phyloP scores from a whole-genome alignment of 495 filamentous ascomycete species.

The Aspergillus sclerotioniger region DNA sequence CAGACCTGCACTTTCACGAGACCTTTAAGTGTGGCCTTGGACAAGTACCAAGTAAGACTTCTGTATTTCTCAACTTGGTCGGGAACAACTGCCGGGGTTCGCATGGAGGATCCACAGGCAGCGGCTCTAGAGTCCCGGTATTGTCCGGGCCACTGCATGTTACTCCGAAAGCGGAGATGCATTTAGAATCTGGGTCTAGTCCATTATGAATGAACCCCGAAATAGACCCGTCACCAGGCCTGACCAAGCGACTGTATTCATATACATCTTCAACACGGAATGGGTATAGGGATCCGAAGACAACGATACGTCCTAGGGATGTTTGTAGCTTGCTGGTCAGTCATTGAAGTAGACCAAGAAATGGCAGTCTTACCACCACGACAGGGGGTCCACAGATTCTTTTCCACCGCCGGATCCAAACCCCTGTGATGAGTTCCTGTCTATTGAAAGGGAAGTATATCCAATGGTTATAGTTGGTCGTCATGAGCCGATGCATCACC shows the following conservation, averaged over 20 bases:
- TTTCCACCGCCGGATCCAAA: conserved; percentile 12
- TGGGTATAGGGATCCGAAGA: conserved; percentile 11
- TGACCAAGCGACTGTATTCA: conserved; percentile 11
- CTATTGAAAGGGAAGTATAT: conserved; percentile 14
- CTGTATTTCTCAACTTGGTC: no score
- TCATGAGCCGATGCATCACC: conserved; percentile 9
- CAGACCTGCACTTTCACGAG: conserved; percentile 14
- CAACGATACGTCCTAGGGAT: conserved; percentile 13
- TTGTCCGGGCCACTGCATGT: conserved; percentile 8
- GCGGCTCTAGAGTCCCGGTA: not conserved
- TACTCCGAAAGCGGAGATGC: conserved; percentile 10
- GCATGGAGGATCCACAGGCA: not conserved
- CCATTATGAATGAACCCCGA: conserved; percentile 15
- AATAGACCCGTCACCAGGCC: conserved; percentile 9
- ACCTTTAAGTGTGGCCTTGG: conserved; percentile 10
- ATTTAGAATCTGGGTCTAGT: conserved; percentile 2
- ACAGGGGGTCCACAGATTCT: not conserved
- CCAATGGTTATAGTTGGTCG: conserved; percentile 1
- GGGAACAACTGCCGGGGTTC: conserved; percentile 6
- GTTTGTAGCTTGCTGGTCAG: conserved; percentile 12
- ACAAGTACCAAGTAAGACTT: conserved; percentile 17
- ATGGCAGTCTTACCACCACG: conserved; percentile 9
- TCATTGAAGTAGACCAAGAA: not conserved
- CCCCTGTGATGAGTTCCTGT: conserved; percentile 8
- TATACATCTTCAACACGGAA: not conserved